Evolutionary conservation across 192 early-diverging fungal genomes (phyloP).

Genomic region (Ramicandelaber brevisporus): DNA sequence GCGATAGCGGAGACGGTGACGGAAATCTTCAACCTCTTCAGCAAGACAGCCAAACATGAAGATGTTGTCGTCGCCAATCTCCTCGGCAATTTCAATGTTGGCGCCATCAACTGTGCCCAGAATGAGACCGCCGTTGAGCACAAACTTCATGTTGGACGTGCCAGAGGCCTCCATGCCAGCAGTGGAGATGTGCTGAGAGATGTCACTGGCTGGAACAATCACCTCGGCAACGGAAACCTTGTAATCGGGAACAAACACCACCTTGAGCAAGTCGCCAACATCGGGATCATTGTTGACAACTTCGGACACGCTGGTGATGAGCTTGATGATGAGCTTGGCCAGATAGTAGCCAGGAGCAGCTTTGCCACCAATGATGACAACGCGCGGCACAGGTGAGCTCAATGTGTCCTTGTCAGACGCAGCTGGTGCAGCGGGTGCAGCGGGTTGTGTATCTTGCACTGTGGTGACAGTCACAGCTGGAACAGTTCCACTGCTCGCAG

Average conservation of each 20-base stretch:
- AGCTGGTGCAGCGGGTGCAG: too few species aligned
- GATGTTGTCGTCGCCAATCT: conserved; percentile 92
- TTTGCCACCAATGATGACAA: conserved; percentile 92
- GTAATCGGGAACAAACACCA: conserved; percentile 97
- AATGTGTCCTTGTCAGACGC: too few species aligned
- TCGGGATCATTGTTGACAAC: conserved; percentile 67
- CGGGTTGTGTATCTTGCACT: too few species aligned
- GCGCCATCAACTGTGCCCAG: conserved; percentile 95
- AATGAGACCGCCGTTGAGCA: conserved; percentile 93
- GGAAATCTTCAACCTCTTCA: conserved; percentile 77
- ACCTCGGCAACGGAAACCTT: conserved; percentile 92
- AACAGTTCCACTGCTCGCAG: too few species aligned
- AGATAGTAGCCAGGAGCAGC: conserved; percentile 95
- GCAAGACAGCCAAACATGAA: conserved; percentile 88
- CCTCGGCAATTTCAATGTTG: conserved; percentile 95
- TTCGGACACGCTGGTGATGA: conserved; percentile 82
- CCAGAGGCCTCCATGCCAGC: conserved; percentile 97
- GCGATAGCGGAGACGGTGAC: conserved; percentile 73
- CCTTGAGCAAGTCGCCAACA: conserved; percentile 66
- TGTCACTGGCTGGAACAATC: conserved; percentile 91
- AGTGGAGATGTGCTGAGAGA: conserved; percentile 98
- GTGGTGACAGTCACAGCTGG: too few species aligned
- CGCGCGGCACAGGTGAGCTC: conserved; percentile 60
- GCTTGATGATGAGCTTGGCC: conserved; percentile 96
- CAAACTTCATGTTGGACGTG: conserved; percentile 99